Evolutionary conservation across 352 stramenopile genomes (phyloP).

Genomic region (Aphanomyces invadans): DNA sequence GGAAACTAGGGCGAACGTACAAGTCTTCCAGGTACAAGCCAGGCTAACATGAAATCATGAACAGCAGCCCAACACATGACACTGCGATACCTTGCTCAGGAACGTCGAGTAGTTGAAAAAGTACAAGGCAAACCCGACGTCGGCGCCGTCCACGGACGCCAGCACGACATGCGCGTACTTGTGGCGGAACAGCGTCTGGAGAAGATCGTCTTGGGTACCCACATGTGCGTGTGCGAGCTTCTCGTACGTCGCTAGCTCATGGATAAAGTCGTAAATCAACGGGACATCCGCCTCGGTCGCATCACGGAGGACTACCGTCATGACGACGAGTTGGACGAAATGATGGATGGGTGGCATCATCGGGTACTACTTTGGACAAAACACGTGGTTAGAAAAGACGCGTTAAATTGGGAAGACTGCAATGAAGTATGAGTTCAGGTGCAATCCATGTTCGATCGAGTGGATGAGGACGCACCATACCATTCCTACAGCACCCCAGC

Average conservation of each 20-base stretch:
- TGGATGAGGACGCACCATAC: no score
- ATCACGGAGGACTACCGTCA: neutral
- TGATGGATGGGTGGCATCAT: no score
- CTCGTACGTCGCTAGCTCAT: constrained; percentile 7
- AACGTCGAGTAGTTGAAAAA: constrained; percentile 13
- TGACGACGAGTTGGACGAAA: neutral
- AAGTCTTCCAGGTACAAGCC: constrained; percentile 15
- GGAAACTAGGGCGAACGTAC: neutral
- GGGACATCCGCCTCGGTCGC: neutral
- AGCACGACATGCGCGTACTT: constrained; percentile 7
- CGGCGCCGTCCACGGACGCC: constrained; percentile 4
- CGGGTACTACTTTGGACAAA: no score
- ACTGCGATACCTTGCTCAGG: neutral
- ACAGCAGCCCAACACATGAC: no score
- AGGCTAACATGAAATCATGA: no score
- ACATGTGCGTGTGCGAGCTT: constrained; percentile 11
- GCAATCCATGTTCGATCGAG: no score
- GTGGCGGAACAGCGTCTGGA: neutral
- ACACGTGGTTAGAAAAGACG: no score
- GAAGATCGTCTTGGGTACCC: constrained; percentile 4
- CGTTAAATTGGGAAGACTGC: no score
- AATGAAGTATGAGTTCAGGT: no score
- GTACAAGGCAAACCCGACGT: constrained; percentile 3
- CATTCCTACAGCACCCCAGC: no score
- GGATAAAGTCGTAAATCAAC: constrained; percentile 7